A percentile compares a stretch with the other conserved stretches of the same genome.
These are phyloP conservation scores for Septoria petroselini DNA, from an alignment of 2,329 filamentous ascomycete species.

Conservation along the genomic window DNA sequence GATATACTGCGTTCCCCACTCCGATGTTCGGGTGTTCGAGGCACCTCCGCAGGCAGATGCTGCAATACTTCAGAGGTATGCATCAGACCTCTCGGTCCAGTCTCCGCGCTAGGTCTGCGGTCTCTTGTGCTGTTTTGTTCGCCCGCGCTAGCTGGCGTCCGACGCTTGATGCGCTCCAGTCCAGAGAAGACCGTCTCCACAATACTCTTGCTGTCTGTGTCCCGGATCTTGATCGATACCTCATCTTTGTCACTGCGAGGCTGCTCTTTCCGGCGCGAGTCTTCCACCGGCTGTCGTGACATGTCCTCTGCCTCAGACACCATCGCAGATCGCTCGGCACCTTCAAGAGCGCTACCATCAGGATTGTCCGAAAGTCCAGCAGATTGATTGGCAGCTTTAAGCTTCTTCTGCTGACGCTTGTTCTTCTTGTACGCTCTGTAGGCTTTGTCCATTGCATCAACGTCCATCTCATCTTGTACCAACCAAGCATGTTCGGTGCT, in stretches of 20 bases:
- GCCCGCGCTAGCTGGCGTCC: slow-evolving; percentile 13
- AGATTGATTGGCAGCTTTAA: slow-evolving; percentile 25
- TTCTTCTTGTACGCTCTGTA: slow-evolving; percentile 38
- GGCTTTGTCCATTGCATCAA: slow-evolving; percentile 38
- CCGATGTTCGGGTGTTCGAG: slow-evolving; percentile 2
- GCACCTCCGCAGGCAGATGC: slow-evolving; percentile 24
- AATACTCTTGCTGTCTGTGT: slow-evolving; percentile 14
- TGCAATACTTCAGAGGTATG: slow-evolving; percentile 33
- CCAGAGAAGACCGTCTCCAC: slow-evolving; percentile 29
- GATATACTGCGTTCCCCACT: background rate
- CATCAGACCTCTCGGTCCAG: slow-evolving; percentile 15
- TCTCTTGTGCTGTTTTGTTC: slow-evolving; percentile 2
- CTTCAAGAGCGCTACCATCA: slow-evolving; percentile 35
- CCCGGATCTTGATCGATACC: background rate
- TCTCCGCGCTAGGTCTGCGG: slow-evolving; percentile 11
- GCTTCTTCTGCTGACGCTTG: slow-evolving; percentile 35
- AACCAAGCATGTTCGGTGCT: slow-evolving; percentile 17
- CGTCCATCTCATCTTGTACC: slow-evolving; percentile 33
- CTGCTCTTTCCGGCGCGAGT: background rate
- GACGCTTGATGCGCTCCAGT: slow-evolving; percentile 30
- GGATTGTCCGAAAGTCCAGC: slow-evolving; percentile 21
- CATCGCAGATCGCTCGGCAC: slow-evolving; percentile 31
- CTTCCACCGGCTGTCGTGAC: background rate
- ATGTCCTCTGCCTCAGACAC: slow-evolving; percentile 23
- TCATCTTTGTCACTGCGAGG: background rate